Conservation (phyloP, 345 rosid species). For the Populus nigra region DNA sequence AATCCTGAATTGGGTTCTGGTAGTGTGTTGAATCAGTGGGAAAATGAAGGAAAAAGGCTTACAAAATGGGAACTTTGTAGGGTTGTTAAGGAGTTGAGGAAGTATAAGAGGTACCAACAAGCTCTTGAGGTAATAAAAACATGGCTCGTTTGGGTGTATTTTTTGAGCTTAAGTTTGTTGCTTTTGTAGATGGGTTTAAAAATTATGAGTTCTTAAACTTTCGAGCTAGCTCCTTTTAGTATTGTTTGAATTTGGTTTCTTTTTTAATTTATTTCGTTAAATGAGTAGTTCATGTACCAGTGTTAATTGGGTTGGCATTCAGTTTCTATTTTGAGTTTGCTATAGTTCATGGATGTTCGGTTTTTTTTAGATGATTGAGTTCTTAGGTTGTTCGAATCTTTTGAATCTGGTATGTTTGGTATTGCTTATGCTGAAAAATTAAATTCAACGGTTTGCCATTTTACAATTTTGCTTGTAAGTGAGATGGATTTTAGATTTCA, state of each 20-base stretch:
- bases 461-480: neutral
- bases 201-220: neutral
- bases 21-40: conserved; percentile 64
- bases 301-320: neutral
- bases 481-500: neutral
- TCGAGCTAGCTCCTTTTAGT: neutral
- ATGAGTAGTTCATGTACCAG: neutral
- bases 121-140: conserved; percentile 70
- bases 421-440: neutral
- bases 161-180: neutral
- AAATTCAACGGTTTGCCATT: neutral
- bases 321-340: neutral
- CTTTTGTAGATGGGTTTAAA: neutral
- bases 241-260: neutral
- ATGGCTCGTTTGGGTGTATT: neutral
- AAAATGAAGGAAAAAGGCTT: conserved; percentile 61
- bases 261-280: neutral
- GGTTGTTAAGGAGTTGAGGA: conserved; percentile 88
- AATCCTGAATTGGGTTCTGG: conserved; percentile 74
- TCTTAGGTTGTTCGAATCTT: neutral
- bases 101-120: conserved; percentile 58
- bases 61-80: conserved; percentile 87
- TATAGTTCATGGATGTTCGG: neutral
- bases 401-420: neutral
- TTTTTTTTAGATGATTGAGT: neutral